Evolutionary conservation across 163 green algal species (phyloP).

Genomic region (Botryococcus braunii): DNA sequence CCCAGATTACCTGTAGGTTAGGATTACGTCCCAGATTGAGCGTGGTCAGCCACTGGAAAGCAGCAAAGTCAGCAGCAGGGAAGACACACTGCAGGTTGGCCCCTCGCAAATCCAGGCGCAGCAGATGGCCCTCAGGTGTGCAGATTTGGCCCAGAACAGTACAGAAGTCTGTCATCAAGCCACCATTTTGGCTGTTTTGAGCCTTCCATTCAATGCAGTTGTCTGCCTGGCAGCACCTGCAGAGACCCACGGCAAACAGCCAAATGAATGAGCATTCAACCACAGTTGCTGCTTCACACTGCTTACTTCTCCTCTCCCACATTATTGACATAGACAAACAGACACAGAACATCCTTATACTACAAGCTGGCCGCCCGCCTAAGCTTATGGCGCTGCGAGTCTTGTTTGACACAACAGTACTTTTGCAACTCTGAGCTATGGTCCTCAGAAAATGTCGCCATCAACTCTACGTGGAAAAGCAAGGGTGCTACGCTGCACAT

Average conservation of each 20-base stretch:
- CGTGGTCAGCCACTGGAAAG: slow-evolving; percentile 5
- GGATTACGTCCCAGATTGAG: slow-evolving; percentile 16
- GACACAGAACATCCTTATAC: no score
- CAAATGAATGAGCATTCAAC: no score
- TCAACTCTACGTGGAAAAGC: no score
- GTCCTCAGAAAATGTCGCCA: no score
- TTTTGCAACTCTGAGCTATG: no score
- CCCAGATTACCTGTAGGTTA: slow-evolving; percentile 12
- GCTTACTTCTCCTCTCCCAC: no score
- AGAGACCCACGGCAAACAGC: not conserved
- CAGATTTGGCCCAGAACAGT: slow-evolving; percentile 14
- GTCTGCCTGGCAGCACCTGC: slow-evolving; percentile 5
- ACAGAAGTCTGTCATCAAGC: slow-evolving; percentile 14
- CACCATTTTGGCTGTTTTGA: not conserved
- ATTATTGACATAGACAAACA: no score
- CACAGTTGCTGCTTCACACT: no score
- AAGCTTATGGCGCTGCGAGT: no score
- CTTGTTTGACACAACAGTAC: no score
- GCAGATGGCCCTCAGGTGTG: slow-evolving; percentile 2
- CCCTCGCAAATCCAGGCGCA: slow-evolving; percentile 9
- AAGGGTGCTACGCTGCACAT: no score
- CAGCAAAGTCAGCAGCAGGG: slow-evolving; percentile 1
- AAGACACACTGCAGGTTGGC: slow-evolving; percentile 12
- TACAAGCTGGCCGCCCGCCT: no score
- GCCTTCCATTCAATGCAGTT: slow-evolving; percentile 12